Evolutionary conservation across 345 rosid species (phyloP).

Genomic region (Populus euphratica): DNA sequence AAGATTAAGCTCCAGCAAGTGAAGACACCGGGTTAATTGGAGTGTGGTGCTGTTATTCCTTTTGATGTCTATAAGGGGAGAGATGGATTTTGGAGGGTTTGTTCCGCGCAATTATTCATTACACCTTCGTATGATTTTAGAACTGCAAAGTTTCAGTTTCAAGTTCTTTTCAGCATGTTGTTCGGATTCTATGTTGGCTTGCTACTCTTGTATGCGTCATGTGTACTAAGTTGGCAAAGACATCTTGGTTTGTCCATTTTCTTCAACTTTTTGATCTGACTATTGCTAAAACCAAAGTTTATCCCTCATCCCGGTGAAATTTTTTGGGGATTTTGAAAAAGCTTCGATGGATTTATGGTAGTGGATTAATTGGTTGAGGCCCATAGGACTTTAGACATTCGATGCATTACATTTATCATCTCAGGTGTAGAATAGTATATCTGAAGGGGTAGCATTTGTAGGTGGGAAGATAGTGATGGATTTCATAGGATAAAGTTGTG

Average conservation of each 20-base stretch:
- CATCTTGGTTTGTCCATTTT: not conserved
- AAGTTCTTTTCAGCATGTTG: not conserved
- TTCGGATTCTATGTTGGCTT: not conserved
- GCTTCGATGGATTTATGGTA: not conserved
- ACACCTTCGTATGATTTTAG: not conserved
- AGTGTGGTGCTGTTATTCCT: not conserved
- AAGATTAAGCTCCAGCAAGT: no score
- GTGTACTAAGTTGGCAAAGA: not conserved
- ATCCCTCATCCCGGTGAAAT: not conserved
- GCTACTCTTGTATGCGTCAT: not conserved
- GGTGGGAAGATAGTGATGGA: not conserved
- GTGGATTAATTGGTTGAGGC: not conserved
- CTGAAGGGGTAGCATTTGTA: not conserved
- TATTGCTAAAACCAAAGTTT: not conserved
- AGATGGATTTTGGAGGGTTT: not conserved
- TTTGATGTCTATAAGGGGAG: not conserved
- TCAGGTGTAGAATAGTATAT: not conserved
- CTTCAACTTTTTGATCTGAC: not conserved
- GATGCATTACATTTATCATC: not conserved
- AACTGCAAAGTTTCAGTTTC: not conserved
- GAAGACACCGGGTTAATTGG: no score
- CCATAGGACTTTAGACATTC: not conserved
- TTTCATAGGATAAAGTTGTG: not conserved
- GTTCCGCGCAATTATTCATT: not conserved
- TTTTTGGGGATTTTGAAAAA: not conserved